Percentiles rank a stretch among this genome's conserved stretches.
Conservation (phyloP, 2,329 filamentous ascomycete genomes). For the Colletotrichum sp. region DNA sequence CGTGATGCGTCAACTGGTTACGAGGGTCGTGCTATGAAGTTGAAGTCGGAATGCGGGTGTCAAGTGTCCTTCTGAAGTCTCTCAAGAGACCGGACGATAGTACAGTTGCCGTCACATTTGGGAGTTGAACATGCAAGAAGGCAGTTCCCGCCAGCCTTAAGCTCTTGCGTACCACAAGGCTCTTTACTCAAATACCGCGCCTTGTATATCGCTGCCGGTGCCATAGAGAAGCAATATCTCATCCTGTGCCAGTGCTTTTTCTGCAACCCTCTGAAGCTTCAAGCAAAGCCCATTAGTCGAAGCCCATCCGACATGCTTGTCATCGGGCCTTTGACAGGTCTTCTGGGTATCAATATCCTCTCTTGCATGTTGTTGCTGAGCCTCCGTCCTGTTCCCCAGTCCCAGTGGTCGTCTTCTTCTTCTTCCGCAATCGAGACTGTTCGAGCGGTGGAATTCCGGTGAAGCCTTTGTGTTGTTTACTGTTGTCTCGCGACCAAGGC, state of each 20-base stretch:
- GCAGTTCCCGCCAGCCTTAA: background rate
- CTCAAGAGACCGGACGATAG: background rate
- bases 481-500: background rate
- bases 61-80: background rate
- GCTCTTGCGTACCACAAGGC: background rate
- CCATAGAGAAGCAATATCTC: background rate
- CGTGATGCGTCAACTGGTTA: background rate
- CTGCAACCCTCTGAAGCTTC: background rate
- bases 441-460: background rate
- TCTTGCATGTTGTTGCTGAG: background rate
- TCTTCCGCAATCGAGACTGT: background rate
- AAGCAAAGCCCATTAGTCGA: background rate
- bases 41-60: background rate
- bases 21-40: background rate
- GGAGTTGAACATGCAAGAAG: background rate
- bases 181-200: fast-evolving
- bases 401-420: background rate
- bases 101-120: background rate
- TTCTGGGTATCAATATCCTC: background rate
- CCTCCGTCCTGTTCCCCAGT: background rate
- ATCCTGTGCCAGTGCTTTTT: background rate
- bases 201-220: background rate
- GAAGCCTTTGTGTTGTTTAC: background rate
- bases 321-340: background rate
- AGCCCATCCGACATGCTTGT: background rate